Conservation (phyloP, 768 basidiomycete genomes). For the Tylopilus sp. region DNA sequence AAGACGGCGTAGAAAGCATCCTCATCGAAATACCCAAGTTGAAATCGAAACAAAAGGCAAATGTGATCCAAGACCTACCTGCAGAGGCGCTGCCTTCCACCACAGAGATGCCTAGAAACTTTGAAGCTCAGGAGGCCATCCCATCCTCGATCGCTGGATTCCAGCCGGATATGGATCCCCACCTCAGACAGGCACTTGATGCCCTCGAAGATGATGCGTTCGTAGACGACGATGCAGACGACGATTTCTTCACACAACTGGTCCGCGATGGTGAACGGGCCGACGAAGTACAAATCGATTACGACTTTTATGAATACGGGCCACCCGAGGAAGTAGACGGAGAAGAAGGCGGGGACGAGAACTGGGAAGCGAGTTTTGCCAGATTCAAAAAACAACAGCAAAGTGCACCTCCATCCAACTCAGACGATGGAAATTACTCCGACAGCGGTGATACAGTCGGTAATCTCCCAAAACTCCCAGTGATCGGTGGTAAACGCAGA, state of each 20-base stretch:
- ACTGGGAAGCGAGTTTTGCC: constrained; percentile 81
- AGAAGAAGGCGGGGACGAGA: constrained; percentile 30
- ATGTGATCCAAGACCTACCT: constrained; percentile 55
- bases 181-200: constrained; percentile 87
- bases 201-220: constrained; percentile 97
- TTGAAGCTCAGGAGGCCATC: constrained; percentile 73
- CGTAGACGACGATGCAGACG: constrained; percentile 70
- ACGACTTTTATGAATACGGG: constrained; percentile 59
- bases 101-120: constrained; percentile 69
- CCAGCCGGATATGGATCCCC: constrained; percentile 95
- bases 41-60: constrained; percentile 35
- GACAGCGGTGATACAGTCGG: constrained; percentile 83
- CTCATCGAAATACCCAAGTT: constrained; percentile 71
- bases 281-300: constrained; percentile 57
- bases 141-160: constrained; percentile 85
- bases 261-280: constrained; percentile 68
- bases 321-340: constrained; percentile 15
- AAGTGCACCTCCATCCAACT: constrained; percentile 31
- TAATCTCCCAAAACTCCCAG: constrained; percentile 69
- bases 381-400: constrained; percentile 64
- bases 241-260: constrained; percentile 74
- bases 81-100: constrained; percentile 69
- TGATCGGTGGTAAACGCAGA: constrained; percentile 73
- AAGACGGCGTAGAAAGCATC: constrained; percentile 78
- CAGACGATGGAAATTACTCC: constrained; percentile 52